Base-by-base conservation (phyloP, 208 protist species). In the Acanthamoeba lenticulata region DNA sequence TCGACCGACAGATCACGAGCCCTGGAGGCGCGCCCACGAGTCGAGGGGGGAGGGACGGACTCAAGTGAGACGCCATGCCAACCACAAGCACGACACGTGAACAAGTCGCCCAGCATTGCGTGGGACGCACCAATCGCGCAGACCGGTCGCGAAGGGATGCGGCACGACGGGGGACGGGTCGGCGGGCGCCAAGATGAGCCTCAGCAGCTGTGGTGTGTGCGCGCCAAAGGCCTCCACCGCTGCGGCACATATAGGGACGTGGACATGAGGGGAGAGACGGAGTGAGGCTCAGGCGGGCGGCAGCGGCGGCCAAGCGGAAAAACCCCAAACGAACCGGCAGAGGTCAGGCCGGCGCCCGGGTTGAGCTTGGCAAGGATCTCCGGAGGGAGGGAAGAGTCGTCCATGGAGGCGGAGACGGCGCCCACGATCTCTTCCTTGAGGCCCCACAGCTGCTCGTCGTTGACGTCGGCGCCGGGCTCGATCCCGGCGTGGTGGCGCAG, bases 371-470 rank as follows among this genome's bases (percentile, higher is more conserved):
- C 27, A 15, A 32, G n/a, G 45, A 86, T 57, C 44, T 86, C 77
- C 13, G 77, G 32, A 1, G 77, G 77, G 29, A 86, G 45, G 9
- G 77, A 86, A 15, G 77, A 86, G 45, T 86, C 77, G 13, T 86
- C 77, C 77, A 86, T 86, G 77, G 77, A 86, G 9, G 77, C 27
- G 42, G 77, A 38, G 32, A 86, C 34, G 6, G 77, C 77, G 44
- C 77, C 77, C 29, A 86, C 77, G 27, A 57, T 86, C 45, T 86
- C 77, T 27, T 47, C 77, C 24, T 86, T 86, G 3, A 86, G 77
- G 27, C 77, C 77, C 77, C 77, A 86, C 29, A 86, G 40, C 77
- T 86, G 77, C 44, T 86, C 77, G 49, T 86, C 77, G 44, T 42
- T 57, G 24, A 86, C 77, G 5, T 86, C 77, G 5, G 77, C 77